Percentiles rank a stretch among this genome's conserved stretches.
phyloP scores from a whole-genome alignment of 257 asterid species.

The Ilex asprella region DNA sequence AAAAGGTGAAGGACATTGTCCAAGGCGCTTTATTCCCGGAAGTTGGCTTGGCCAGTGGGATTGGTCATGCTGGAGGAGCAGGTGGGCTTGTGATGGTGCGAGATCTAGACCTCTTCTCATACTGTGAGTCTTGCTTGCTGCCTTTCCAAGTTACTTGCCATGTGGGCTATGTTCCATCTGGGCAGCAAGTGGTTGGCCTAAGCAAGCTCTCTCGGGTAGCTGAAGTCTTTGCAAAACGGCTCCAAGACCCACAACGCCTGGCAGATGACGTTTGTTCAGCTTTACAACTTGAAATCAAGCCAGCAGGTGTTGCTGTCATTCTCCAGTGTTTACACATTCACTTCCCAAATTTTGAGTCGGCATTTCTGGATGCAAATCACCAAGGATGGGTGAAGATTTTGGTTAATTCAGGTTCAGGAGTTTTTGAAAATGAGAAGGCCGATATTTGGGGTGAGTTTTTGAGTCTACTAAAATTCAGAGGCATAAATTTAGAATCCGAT shows the following conservation, averaged over 20 bases:
- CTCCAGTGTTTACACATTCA: slow-evolving; percentile 77
- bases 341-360: slow-evolving; percentile 45
- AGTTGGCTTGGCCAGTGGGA: slow-evolving; percentile 64
- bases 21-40: slow-evolving; percentile 88
- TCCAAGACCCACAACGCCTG: slow-evolving; percentile 78
- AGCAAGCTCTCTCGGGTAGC: slow-evolving; percentile 95
- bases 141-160: slow-evolving; percentile 93
- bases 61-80: slow-evolving; percentile 81
- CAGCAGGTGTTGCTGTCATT: slow-evolving; percentile 80
- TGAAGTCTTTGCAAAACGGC: slow-evolving; percentile 78
- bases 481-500: slow-evolving; percentile 18
- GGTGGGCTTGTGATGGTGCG: slow-evolving; percentile 96
- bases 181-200: slow-evolving; percentile 74
- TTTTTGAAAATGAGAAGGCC: slow-evolving; percentile 44
- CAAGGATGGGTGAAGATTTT: slow-evolving; percentile 44
- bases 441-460: slow-evolving; percentile 69
- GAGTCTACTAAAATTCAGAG: slow-evolving; percentile 63
- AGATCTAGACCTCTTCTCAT: slow-evolving; percentile 82
- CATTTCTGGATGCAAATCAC: slow-evolving; percentile 42
- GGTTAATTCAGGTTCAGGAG: slow-evolving; percentile 73
- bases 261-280: slow-evolving; percentile 67
- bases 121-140: slow-evolving; percentile 90
- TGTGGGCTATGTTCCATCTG: slow-evolving; percentile 81
- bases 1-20: slow-evolving; percentile 67
- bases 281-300: slow-evolving; percentile 63